A percentile compares a stretch with the other conserved stretches of the same genome.
These are phyloP conservation scores for Coemansia sp. DNA, from an alignment of 192 early-diverging fungal species.

Conservation along the genomic window DNA sequence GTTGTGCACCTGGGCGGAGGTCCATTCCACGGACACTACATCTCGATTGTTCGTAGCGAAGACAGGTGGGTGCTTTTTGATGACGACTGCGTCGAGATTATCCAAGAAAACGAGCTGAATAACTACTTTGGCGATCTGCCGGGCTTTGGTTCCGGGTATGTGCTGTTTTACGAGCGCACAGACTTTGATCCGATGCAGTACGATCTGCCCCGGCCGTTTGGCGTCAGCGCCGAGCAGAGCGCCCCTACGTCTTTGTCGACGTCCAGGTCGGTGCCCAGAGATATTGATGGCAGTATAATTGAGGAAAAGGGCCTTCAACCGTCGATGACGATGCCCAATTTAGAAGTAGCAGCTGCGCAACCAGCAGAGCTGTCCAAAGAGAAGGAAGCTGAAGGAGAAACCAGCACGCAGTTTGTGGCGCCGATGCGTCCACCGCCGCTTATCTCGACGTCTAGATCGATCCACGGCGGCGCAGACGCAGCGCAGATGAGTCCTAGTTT, in stretches of 20 bases:
- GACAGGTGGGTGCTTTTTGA: slow-evolving; percentile 94
- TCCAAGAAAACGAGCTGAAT: slow-evolving; percentile 74
- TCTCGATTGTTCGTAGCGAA: slow-evolving; percentile 83
- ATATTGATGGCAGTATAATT: neutral
- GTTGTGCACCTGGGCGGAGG: slow-evolving; percentile 97
- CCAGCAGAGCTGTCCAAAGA: neutral
- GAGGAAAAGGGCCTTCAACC: slow-evolving; percentile 11
- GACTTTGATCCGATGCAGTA: slow-evolving; percentile 48
- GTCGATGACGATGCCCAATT: slow-evolving; percentile 34
- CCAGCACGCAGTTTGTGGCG: slow-evolving; percentile 18
- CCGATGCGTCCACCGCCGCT: slow-evolving; percentile 50
- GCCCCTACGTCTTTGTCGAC: neutral
- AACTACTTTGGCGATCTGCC: slow-evolving; percentile 82
- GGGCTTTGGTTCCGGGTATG: slow-evolving; percentile 75
- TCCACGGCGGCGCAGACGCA: slow-evolving; percentile 16
- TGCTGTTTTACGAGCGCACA: slow-evolving; percentile 74
- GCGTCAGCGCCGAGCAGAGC: neutral
- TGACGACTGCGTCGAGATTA: slow-evolving; percentile 90
- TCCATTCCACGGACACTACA: slow-evolving; percentile 96
- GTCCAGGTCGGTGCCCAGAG: neutral
- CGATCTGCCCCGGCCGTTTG: slow-evolving; percentile 25
- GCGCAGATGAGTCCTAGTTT: slow-evolving; percentile 11
- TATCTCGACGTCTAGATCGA: slow-evolving; percentile 34
- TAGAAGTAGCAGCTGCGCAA: slow-evolving; percentile 6
- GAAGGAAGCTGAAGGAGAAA: neutral